A percentile compares a stretch with the other conserved stretches of the same genome.
These are phyloP conservation scores for Metschnikowia colocasiae DNA, from an alignment of 805 yeast genomes.

Conservation along the genomic window DNA sequence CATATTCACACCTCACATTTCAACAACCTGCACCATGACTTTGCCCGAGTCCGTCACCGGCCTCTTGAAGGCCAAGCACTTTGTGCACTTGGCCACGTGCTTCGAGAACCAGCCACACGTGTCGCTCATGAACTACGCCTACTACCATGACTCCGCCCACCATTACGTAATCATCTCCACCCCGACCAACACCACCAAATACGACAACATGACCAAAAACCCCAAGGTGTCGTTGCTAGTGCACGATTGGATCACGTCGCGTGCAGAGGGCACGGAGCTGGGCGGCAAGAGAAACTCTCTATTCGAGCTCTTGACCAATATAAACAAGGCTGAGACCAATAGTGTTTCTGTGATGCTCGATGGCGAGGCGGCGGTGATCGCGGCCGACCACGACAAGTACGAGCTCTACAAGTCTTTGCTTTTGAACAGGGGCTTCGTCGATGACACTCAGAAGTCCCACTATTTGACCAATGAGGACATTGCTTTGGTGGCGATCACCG, in stretches of 20 bases:
- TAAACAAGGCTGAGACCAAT: conserved; percentile 73
- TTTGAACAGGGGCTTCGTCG: conserved; percentile 62
- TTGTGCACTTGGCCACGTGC: conserved; percentile 83
- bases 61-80: conserved; percentile 58
- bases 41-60: conserved; percentile 37
- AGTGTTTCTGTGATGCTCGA: conserved; percentile 77
- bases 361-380: conserved; percentile 63
- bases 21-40: background rate
- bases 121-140: conserved; percentile 86
- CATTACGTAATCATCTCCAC: conserved; percentile 69
- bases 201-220: conserved; percentile 61
- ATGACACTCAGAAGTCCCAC: conserved; percentile 56
- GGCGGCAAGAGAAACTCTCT: conserved; percentile 24
- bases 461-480: conserved; percentile 48
- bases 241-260: conserved; percentile 83
- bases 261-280: conserved; percentile 17
- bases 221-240: conserved; percentile 78
- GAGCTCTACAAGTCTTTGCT: conserved; percentile 60
- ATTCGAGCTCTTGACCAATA: conserved; percentile 58
- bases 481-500: conserved; percentile 61
- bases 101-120: conserved; percentile 76
- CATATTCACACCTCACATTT: background rate
- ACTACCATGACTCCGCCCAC: conserved; percentile 39
- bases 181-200: conserved; percentile 68
- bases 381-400: conserved; percentile 42